Evolutionary conservation across 2,329 filamentous ascomycete species (phyloP), one percentile per base, ranked within the genome.

Genomic region (Epichloe uncinata): DNA sequence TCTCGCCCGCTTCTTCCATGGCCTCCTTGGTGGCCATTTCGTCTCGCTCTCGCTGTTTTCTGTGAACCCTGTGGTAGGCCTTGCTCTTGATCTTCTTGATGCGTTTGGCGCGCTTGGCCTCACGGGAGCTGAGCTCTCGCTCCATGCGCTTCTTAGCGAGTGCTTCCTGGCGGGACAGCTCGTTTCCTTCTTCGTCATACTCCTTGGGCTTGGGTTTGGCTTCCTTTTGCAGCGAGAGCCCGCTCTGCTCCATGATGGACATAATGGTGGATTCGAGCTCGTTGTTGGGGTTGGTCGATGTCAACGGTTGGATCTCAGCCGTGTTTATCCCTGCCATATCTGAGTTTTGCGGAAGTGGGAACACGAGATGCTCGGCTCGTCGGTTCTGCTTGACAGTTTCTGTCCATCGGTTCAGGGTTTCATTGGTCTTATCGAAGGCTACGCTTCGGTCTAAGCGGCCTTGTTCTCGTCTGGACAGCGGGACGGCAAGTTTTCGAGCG

Each of bases 11-110:
- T 47, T 76, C 78, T 16, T 72, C 74, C 66, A 73, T 73, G 50
- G 61, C 74, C 60, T 77, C 74, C 16, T 68, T 68, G 15, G 70
- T 65, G 15, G 74, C 76, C 61, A 73, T 69, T 64, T 81, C 66
- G 53, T 79, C 64, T 50, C 76, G 71, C 56, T 75, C 67, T 57
- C 72, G 60, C 65, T 82, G 86, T 63, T 85, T 95, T 37, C 91
- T 82, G 67, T 97, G 91, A 13, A 97, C 84, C 42, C 90, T 84
- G 50, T 91, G 86, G 64, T 95, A 98, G 0, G 89, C 80, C 66
- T 96, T 98, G 64, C 87, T 94, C 75, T 98, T 98, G 71, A 98
- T 98, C 73, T 97, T 97, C 71, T 96, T 95, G 69, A 98, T 88
- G 22, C 93, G 84, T 69, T 90, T 94, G 7, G 89, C 80, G 50